These are phyloP conservation scores for Talaromyces sp. DNA, from an alignment of 2,329 filamentous ascomycete genomes.

Conservation along the genomic window DNA sequence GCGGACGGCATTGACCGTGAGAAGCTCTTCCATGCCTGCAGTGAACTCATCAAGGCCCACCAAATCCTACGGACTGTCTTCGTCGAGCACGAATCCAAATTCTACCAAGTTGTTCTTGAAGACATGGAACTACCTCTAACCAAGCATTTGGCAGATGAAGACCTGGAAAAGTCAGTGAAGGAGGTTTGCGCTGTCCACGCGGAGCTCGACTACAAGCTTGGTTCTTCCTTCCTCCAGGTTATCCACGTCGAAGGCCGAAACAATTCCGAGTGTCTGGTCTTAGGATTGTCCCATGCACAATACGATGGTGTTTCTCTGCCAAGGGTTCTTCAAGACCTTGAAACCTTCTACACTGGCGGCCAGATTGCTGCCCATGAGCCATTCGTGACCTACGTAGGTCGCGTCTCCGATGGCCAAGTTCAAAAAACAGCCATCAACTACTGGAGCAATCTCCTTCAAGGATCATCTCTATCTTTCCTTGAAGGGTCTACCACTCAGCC, in stretches of 20 bases:
- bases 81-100: constrained; percentile 52
- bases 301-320: constrained; percentile 69
- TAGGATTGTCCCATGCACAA: constrained; percentile 67
- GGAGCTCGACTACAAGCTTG: constrained; percentile 55
- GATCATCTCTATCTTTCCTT: constrained; percentile 50
- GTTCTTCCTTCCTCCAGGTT: constrained; percentile 61
- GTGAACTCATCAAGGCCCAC: constrained; percentile 57
- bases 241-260: constrained; percentile 48
- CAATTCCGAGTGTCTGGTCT: constrained; percentile 43
- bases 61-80: constrained; percentile 69
- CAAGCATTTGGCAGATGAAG: constrained; percentile 51
- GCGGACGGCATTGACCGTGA: constrained; percentile 50
- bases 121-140: constrained; percentile 50
- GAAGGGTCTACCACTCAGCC: constrained; percentile 17
- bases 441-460: constrained; percentile 57
- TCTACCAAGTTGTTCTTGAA: constrained; percentile 59
- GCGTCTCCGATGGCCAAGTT: constrained; percentile 31
- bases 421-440: constrained; percentile 51
- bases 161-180: constrained; percentile 52
- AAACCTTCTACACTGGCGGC: constrained; percentile 49
- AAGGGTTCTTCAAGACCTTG: constrained; percentile 60
- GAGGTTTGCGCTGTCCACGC: constrained; percentile 56
- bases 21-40: constrained; percentile 46
- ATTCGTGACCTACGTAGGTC: constrained; percentile 47
- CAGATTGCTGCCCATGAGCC: constrained; percentile 36